Evolutionary conservation across 2,329 filamentous ascomycete species (phyloP), one percentile per base, ranked within the genome.

Genomic region (Microcyclospora pomicola): DNA sequence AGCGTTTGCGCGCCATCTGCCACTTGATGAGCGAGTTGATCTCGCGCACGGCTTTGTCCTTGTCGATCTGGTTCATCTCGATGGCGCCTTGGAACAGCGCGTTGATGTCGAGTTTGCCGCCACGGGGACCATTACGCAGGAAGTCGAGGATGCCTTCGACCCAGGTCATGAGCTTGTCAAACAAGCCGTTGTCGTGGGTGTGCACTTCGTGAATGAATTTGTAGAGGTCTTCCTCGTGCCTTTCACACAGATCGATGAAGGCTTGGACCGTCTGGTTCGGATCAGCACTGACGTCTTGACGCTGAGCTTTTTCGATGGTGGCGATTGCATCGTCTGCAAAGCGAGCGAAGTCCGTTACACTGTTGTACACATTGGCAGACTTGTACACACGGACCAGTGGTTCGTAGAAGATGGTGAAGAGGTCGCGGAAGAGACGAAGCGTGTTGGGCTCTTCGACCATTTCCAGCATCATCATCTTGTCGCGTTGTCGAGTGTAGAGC

Each of bases 121-220:
- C 85, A 1, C 29, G 16, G 47, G 54, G 91, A 0, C 91, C 91
- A 46, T 86, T 79, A 33, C 88, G 77, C 27, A 98, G 67, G 62
- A 96, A 98, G 44, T 91, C 83, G 5, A 98, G 73, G 41, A 98
- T 96, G 28, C 81, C 82, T 63, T 98, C 91, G 33, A 96, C 79
- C 91, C 91, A 96, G 16, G 78, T 78, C 91, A 98, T 98, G 36
- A 98, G 72, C 52, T 92, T 83, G 28, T 86, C 87, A 52, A 98
- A 98, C 1, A 98, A 73, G 1, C 91, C 91, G 46, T 98, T 93
- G 58, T 98, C 91, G 53, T 98, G 88, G 6, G 83, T 78, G 56
- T 98, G 91, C 1, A 98, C 88, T 62, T 98, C 91, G 59, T 98
- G 91, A 3, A 98, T 82, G 59, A 98, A 98, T 59, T 94, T 96